Percentiles rank a stretch among this genome's conserved stretches.
Evolutionary conservation across 208 protist genomes (phyloP).

Genomic region (Hexamita inflata): DNA sequence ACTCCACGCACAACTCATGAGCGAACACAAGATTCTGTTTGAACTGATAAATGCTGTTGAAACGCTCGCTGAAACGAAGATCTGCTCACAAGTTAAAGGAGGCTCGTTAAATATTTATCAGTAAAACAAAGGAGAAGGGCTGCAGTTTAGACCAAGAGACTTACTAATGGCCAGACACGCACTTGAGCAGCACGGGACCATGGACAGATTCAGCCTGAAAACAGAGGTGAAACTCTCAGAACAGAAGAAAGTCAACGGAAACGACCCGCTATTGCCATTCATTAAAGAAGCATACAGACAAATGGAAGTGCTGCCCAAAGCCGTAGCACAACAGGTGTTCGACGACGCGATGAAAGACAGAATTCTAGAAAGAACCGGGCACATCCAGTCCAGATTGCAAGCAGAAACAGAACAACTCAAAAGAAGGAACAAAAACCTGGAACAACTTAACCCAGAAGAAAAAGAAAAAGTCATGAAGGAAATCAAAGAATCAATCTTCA

Average conservation of each 20-base stretch:
- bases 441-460: not conserved
- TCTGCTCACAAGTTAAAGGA: not conserved
- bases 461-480: not conserved
- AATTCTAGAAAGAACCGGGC: not conserved
- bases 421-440: not conserved
- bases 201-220: not conserved
- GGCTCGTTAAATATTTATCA: not conserved
- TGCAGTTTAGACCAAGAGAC: constrained; percentile 7
- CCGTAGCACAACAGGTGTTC: not conserved
- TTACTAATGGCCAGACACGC: not conserved
- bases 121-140: not conserved
- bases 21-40: constrained; percentile 8
- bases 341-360: not conserved
- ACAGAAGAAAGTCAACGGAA: not conserved
- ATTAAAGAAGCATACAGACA: constrained; percentile 5
- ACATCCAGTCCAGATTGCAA: constrained; percentile 9
- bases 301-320: not conserved
- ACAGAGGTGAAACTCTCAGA: not conserved
- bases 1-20: too few species aligned
- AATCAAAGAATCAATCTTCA: constrained; percentile 8
- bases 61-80: not conserved
- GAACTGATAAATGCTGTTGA: not conserved
- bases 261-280: not conserved
- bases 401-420: constrained; percentile 13
- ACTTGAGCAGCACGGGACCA: not conserved